Evolutionary conservation across 129 eudicot species (phyloP), one percentile per base, ranked within the genome.

Genomic region (Oenanthe sinensis): DNA sequence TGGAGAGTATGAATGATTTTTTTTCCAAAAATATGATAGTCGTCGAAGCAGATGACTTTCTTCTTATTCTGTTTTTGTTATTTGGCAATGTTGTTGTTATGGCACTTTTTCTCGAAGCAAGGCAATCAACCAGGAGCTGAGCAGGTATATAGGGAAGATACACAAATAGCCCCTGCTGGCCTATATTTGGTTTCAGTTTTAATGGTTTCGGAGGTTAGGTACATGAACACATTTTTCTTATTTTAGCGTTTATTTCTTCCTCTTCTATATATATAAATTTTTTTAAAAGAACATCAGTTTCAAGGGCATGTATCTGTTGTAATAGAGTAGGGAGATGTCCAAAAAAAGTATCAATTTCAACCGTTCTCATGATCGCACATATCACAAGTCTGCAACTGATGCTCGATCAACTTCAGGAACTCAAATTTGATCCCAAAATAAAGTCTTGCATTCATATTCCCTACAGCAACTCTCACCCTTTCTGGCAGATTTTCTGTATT

Each of bases 111-210:
- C 36, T 43, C n/a, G 6, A 17, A 47, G 28, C 37, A 43, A 50
- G 15, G 15, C 30, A 73, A 73, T 45, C 37, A 73, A 81, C 62
- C 37, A 75, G 79, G 19, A 81, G 79, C 45, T 5, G 75, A 75
- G 67, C 83, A 74, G 43, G 37, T 55, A 40, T 81, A 62, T 75
- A 62, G 75, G 83, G 83, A 39, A 24, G 60, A 14, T 48, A 3
- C 16, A 22, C 39, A 67, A 40, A 49, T 58, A 20, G 65, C 22
- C 19, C 46, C 37, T 33, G 26, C 72, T 12, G 19, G 33, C 44
- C 83, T 81, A 81, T 71, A 70, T 60, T 81, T 63, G 75, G 83
- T 67, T 81, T 63, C 42, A 81, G 6, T 50, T 60, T 67, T 46
- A 36, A 62, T 48, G 55, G 44, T 71, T 71, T 72, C 17, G 13